Percentiles rank a stretch among this genome's conserved stretches.
These are phyloP conservation scores for Kazachstania martiniae DNA, from an alignment of 805 yeast species.

Conservation along the genomic window DNA sequence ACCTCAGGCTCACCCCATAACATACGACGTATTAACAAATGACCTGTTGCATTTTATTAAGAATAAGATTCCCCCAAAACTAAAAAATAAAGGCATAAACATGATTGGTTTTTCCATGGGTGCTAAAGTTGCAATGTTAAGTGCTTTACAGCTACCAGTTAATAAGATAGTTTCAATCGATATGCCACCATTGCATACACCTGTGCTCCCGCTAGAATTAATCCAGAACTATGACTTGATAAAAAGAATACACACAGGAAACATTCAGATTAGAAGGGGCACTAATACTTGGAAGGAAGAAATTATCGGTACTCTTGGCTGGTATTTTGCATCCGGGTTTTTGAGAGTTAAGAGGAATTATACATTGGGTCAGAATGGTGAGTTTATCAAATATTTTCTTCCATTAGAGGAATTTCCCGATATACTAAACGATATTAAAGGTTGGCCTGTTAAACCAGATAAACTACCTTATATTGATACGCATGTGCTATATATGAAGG, in stretches of 20 bases:
- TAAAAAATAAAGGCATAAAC: slow-evolving; percentile 21
- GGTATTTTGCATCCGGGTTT: slow-evolving; percentile 25
- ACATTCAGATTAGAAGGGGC: slow-evolving; percentile 14
- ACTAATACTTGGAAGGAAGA: slow-evolving; percentile 16
- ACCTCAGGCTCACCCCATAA: slow-evolving; percentile 33
- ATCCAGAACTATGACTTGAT: slow-evolving; percentile 15
- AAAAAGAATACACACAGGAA: slow-evolving; percentile 11
- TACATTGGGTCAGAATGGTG: slow-evolving; percentile 3
- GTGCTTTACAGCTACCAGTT: slow-evolving; percentile 27
- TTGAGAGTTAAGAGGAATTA: slow-evolving; percentile 13
- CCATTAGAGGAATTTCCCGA: slow-evolving; percentile 21
- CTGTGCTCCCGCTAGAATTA: slow-evolving; percentile 13
- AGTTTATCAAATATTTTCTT: slow-evolving; percentile 10
- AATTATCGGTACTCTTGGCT: slow-evolving; percentile 12
- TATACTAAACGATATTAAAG: slow-evolving; percentile 13
- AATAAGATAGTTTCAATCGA: slow-evolving; percentile 35
- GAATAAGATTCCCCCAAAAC: slow-evolving; percentile 10
- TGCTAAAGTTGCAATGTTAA: slow-evolving; percentile 43
- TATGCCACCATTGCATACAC: slow-evolving; percentile 23
- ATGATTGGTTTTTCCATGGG: slow-evolving; percentile 52
- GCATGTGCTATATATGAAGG: slow-evolving; percentile 37
- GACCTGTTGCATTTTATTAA: slow-evolving; percentile 33
- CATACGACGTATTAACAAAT: slow-evolving; percentile 33
- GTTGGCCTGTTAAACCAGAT: slow-evolving; percentile 13
- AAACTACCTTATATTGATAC: slow-evolving; percentile 7